phyloP scores from a whole-genome alignment of 2,329 filamentous ascomycete species.

The Xylaria sp. region DNA sequence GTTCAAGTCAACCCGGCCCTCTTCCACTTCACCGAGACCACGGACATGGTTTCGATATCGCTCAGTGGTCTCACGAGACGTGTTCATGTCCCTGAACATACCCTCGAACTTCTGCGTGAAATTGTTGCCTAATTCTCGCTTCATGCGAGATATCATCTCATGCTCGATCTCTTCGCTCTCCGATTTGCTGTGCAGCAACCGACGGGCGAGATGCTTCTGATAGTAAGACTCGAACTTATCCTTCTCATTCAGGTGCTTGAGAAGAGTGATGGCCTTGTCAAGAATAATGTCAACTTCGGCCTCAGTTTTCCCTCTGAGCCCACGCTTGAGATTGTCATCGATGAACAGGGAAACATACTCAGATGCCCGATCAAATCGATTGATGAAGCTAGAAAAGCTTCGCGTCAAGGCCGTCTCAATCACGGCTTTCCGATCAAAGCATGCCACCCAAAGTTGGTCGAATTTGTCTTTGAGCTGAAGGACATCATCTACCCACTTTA shows the following conservation, averaged over 20 bases:
- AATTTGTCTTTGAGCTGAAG: conserved; percentile 87
- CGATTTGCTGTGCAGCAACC: conserved; percentile 86
- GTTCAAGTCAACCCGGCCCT: conserved; percentile 74
- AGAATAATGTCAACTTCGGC: conserved; percentile 81
- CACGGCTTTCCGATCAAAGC: conserved; percentile 76
- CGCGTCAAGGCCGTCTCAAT: conserved; percentile 83
- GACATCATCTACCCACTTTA: conserved; percentile 95
- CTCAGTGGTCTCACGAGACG: conserved; percentile 81
- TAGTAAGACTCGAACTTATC: conserved; percentile 98
- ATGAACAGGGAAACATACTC: conserved; percentile 97
- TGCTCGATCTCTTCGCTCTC: conserved; percentile 92
- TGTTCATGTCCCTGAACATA: conserved; percentile 96
- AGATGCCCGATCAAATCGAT: conserved; percentile 80
- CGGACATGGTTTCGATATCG: conserved; percentile 74
- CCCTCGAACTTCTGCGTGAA: conserved; percentile 93
- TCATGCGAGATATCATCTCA: conserved; percentile 96
- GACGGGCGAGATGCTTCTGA: conserved; percentile 91
- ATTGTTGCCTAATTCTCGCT: conserved; percentile 91
- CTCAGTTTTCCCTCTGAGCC: conserved; percentile 91
- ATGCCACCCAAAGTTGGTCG: conserved; percentile 74
- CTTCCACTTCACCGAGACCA: conserved; percentile 56
- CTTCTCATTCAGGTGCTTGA: conserved; percentile 89
- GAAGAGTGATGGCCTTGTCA: conserved; percentile 85
- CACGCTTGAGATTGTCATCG: conserved; percentile 93
- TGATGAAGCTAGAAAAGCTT: conserved; percentile 93